phyloP scores from a whole-genome alignment of 345 rosid species.

The Mangifera indica region DNA sequence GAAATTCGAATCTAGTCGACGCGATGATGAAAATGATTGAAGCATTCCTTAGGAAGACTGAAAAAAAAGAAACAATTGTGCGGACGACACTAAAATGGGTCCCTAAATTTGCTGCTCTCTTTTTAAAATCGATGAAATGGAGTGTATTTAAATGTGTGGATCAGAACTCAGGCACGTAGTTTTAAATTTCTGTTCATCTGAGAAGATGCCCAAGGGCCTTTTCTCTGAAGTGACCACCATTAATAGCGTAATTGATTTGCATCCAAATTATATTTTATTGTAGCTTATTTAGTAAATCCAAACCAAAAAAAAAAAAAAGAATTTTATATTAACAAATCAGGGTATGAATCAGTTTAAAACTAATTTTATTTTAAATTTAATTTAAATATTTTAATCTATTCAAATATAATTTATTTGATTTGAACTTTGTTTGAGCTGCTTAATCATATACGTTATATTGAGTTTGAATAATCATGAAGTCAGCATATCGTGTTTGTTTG shows the following conservation, averaged over 20 bases:
- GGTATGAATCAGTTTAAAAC: no score
- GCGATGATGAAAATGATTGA: constrained; percentile 13
- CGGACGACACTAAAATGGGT: not conserved
- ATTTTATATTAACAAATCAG: no score
- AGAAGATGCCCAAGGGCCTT: not conserved
- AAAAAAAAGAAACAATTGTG: not conserved
- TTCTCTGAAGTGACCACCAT: no score
- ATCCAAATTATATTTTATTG: no score
- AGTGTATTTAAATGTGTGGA: constrained; percentile 2
- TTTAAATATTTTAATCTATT: no score
- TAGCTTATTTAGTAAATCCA: no score
- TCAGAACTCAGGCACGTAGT: not conserved
- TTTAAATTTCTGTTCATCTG: not conserved
- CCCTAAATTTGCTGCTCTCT: not conserved
- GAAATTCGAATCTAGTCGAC: constrained; percentile 14
- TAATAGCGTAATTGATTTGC: no score
- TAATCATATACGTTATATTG: no score
- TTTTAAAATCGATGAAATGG: not conserved
- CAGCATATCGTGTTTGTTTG: constrained; percentile 3
- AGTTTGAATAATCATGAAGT: not conserved
- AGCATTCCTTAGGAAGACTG: not conserved
- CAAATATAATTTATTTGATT: no score
- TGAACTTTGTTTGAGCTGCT: no score
- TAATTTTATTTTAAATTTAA: no score
- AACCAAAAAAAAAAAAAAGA: no score